These are phyloP conservation scores for Taxawa tesnikishii DNA, from an alignment of 2,329 filamentous ascomycete species.

Conservation along the genomic window DNA sequence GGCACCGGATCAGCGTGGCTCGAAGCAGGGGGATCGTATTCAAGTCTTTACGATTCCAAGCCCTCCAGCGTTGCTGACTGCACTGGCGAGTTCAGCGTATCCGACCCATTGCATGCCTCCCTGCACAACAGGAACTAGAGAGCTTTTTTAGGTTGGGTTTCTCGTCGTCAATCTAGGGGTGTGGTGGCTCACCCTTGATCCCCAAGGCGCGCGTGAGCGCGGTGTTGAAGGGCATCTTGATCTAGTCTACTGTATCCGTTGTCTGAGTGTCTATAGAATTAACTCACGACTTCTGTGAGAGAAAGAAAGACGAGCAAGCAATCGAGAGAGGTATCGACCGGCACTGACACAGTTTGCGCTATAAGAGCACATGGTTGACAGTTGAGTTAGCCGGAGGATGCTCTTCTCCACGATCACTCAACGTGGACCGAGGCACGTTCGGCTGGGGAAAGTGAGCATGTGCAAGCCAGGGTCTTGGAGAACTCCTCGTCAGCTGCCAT, in stretches of 20 bases:
- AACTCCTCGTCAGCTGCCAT: too few relatives aligned
- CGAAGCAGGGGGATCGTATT: background rate
- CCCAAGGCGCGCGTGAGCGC: conserved; percentile 50
- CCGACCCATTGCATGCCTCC: conserved; percentile 83
- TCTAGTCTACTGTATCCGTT: background rate
- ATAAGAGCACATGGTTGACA: too few relatives aligned
- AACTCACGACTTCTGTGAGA: too few relatives aligned
- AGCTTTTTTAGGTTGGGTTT: conserved; percentile 15
- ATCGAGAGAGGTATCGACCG: too few relatives aligned
- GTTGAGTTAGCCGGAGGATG: too few relatives aligned
- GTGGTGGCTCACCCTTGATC: conserved; percentile 31
- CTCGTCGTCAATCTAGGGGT: conserved; percentile 5
- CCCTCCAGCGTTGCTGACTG: conserved; percentile 70
- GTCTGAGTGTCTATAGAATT: background rate
- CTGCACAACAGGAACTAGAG: conserved; percentile 64
- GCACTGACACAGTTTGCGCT: too few relatives aligned
- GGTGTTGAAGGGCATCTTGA: conserved; percentile 51
- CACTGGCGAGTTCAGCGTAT: conserved; percentile 63
- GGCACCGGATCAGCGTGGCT: too few relatives aligned
- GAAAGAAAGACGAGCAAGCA: too few relatives aligned
- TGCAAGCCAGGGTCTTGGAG: too few relatives aligned
- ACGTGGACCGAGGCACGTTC: too few relatives aligned
- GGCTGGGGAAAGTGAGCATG: too few relatives aligned
- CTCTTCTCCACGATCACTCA: too few relatives aligned
- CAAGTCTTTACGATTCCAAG: conserved; percentile 48